Evolutionary conservation across 352 stramenopile genomes (phyloP), one percentile per base, ranked within the genome.

Genomic region (Aphanomyces euteiches): DNA sequence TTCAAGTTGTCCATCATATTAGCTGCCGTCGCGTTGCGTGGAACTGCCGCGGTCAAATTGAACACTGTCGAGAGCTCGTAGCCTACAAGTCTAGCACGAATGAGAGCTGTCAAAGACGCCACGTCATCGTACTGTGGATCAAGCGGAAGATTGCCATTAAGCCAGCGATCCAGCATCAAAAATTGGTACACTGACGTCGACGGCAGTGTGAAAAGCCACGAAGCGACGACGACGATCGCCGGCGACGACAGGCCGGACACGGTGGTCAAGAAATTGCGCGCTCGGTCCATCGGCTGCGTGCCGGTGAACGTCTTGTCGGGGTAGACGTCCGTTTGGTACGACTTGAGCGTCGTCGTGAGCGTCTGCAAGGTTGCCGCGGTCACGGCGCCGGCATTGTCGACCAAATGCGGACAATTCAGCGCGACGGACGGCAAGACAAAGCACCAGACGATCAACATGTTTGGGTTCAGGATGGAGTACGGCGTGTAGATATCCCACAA

Each of bases 371-470:
- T n/a, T 39, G 28, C n/a, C 2, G 47, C 4, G 2, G 48, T 45
- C 37, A 61, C 36, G 2, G 8, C 17, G 1, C 64, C 64, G 13
- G 64, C 47, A 13, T 34, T 50, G n/a, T 70, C 64, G 13, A 38
- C 28, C 19, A 70, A 38, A 56, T 70, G 64, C 7, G 64, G 64
- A 17, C 64, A 70, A 10, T 15, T 47, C 3, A 4, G 12, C 10
- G 45, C 19, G 15, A 61, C 19, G 13, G 19, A 45, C 15, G 64
- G 47, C 12, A 39, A 39, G 17, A 19, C 53, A 70, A 70, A 70
- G 34, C 64, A 70, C 64, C 64, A 70, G 7, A 70, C 37, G 37
- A 70, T 19, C 2, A 70, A 50, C 45, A 70, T 47, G 10, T 70
- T 70, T 47, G 64, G 64, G 28, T 70, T 70, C 36, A 70, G 21